A percentile compares a stretch with the other conserved stretches of the same genome.
phyloP scores from a whole-genome alignment of 1,284 basidiomycete genomes.

The Leucoagaricus sp. region DNA sequence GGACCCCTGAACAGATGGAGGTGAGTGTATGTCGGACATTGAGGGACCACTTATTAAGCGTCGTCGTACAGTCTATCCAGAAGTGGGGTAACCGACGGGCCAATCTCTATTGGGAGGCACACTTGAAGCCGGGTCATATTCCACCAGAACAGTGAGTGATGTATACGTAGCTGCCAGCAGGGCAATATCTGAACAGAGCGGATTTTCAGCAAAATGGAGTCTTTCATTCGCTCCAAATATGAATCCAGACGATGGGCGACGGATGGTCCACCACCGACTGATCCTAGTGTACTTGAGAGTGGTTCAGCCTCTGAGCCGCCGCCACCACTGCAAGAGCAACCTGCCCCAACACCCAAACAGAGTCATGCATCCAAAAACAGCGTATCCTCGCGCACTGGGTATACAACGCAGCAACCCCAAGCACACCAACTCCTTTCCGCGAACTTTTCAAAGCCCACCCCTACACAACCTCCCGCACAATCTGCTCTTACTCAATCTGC shows the following conservation, averaged over 20 bases:
- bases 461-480: not conserved
- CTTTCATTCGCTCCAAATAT: slow-evolving; percentile 97
- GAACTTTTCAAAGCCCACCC: slow-evolving; percentile 6
- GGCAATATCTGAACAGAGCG: not conserved
- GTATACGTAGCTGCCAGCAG: not conserved
- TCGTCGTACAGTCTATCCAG: slow-evolving; percentile 64
- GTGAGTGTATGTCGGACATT: slow-evolving; percentile 44
- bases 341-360: slow-evolving; percentile 26
- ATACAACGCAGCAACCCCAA: slow-evolving; percentile 52
- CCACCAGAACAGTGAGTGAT: slow-evolving; percentile 90
- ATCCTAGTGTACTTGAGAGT: slow-evolving; percentile 80
- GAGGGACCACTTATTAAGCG: not conserved
- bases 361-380: slow-evolving; percentile 33
- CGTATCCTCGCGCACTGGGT: slow-evolving; percentile 27
- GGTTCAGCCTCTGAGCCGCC: slow-evolving; percentile 31
- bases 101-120: slow-evolving; percentile 97
- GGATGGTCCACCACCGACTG: slow-evolving; percentile 81
- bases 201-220: slow-evolving; percentile 88
- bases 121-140: slow-evolving; percentile 89
- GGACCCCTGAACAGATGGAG: slow-evolving; percentile 98
- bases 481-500: not conserved
- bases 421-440: slow-evolving; percentile 23
- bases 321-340: slow-evolving; percentile 31
- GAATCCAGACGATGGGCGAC: slow-evolving; percentile 92
- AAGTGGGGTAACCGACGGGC: slow-evolving; percentile 95